Percentiles rank a stretch among this genome's conserved stretches.
Evolutionary conservation across 2,329 filamentous ascomycete genomes (phyloP).

Genomic region (Monosporascus sp.): DNA sequence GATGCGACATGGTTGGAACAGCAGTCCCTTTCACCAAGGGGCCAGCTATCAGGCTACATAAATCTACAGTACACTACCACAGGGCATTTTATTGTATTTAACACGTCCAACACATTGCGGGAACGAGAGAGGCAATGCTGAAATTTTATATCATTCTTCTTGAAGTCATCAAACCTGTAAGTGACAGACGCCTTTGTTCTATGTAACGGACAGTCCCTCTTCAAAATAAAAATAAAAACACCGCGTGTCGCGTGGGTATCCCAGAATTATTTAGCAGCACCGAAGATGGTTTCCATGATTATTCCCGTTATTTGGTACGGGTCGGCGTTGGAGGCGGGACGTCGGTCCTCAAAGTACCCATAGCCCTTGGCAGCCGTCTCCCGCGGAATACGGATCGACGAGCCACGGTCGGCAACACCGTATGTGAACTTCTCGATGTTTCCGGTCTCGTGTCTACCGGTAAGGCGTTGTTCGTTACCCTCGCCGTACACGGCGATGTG

Average conservation of each 20-base stretch:
- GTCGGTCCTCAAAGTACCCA: conserved; percentile 89
- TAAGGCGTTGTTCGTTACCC: conserved; percentile 92
- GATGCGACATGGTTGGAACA: no score
- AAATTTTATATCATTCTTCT: no score
- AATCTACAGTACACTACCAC: no score
- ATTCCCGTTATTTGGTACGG: conserved; percentile 56
- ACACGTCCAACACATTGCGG: no score
- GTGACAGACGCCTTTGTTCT: no score
- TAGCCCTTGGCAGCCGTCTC: conserved; percentile 80
- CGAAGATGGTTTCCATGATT: conserved; percentile 47
- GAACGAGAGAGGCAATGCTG: no score
- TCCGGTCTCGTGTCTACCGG: conserved; percentile 90
- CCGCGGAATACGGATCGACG: conserved; percentile 87
- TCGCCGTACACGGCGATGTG: conserved; percentile 94
- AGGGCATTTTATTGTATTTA: no score
- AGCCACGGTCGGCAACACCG: conserved; percentile 93
- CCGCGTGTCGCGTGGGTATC: conserved; percentile 9
- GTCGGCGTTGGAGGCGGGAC: conserved; percentile 76
- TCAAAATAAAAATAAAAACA: conserved; percentile 3
- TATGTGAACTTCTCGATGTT: conserved; percentile 90
- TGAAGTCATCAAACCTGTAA: no score
- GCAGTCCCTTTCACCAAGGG: no score
- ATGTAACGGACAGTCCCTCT: background rate
- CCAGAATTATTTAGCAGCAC: conserved; percentile 25
- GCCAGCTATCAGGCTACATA: no score